These are phyloP conservation scores for Phytophthora idaei DNA, from an alignment of 352 stramenopile species.

Conservation along the genomic window DNA sequence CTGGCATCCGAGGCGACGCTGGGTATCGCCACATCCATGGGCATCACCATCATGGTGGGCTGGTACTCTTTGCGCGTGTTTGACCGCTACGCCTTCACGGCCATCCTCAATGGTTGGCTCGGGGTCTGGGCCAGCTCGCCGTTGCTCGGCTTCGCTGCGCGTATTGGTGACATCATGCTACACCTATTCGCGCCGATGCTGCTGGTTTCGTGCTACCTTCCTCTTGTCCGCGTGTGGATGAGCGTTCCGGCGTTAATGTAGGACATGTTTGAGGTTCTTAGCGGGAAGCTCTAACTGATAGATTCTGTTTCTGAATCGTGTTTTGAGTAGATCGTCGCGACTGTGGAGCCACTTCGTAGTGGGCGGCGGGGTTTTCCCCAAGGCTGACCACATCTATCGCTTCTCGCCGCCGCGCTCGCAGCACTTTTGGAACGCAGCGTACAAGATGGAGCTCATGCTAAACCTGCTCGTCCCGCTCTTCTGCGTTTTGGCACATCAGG, in stretches of 20 bases:
- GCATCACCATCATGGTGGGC: conserved; percentile 86
- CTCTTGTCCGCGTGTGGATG: conserved; percentile 84
- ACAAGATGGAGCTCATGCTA: conserved; percentile 82
- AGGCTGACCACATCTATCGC: conserved; percentile 79
- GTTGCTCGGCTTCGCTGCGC: conserved; percentile 59
- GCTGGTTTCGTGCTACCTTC: conserved; percentile 77
- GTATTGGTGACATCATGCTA: conserved; percentile 65
- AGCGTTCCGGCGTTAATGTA: conserved; percentile 75
- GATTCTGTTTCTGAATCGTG: conserved; percentile 2
- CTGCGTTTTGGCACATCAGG: conserved; percentile 81
- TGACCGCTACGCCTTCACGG: conserved; percentile 78
- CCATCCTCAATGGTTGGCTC: conserved; percentile 75
- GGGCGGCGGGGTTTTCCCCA: conserved; percentile 70
- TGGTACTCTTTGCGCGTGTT: conserved; percentile 87
- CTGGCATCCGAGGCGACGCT: conserved; percentile 62
- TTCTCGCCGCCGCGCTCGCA: conserved; percentile 73
- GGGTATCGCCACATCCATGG: conserved; percentile 79
- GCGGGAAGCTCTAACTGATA: not conserved
- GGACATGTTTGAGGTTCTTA: conserved; percentile 9
- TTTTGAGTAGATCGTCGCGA: conserved; percentile 56
- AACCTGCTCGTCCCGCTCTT: conserved; percentile 81
- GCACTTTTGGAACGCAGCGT: conserved; percentile 82
- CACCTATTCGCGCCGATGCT: conserved; percentile 77
- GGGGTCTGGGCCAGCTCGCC: conserved; percentile 78
- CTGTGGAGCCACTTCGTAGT: conserved; percentile 82